Evolutionary conservation across 2,329 filamentous ascomycete genomes (phyloP).

Genomic region (Exophiala mesophila): DNA sequence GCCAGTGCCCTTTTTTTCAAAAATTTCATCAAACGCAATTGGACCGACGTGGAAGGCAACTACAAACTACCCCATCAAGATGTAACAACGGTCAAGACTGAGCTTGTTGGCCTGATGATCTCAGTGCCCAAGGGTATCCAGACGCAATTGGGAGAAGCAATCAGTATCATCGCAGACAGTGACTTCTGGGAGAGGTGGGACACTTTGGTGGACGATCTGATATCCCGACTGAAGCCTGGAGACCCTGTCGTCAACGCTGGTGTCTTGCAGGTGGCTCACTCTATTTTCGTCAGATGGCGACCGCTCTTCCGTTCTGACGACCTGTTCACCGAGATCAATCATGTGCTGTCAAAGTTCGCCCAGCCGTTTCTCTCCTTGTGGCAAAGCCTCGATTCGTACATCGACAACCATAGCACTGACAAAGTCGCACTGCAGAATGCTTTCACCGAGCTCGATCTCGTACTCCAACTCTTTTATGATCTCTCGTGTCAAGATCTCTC

Average conservation of each 20-base stretch:
- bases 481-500: slow-evolving; percentile 96
- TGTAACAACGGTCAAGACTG: slow-evolving; percentile 84
- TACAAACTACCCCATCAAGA: slow-evolving; percentile 82
- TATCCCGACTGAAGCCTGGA: slow-evolving; percentile 74
- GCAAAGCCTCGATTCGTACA: slow-evolving; percentile 48
- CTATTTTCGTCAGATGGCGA: slow-evolving; percentile 94
- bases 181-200: slow-evolving; percentile 97
- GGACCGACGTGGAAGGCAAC: slow-evolving; percentile 90
- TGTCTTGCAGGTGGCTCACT: slow-evolving; percentile 94
- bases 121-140: slow-evolving; percentile 81
- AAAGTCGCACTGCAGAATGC: slow-evolving; percentile 69
- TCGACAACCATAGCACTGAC: slow-evolving; percentile 71
- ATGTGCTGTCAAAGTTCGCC: slow-evolving; percentile 83
- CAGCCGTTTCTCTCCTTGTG: slow-evolving; percentile 72
- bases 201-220: slow-evolving; percentile 88
- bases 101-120: slow-evolving; percentile 96
- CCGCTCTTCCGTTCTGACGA: slow-evolving; percentile 90
- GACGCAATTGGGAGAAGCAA: slow-evolving; percentile 89
- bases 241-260: slow-evolving; percentile 86
- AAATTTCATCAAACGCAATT: slow-evolving; percentile 93
- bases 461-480: slow-evolving; percentile 91
- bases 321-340: slow-evolving; percentile 91
- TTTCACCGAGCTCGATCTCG: slow-evolving; percentile 79
- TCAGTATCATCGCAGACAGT: slow-evolving; percentile 95
- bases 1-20: slow-evolving; percentile 93